phyloP scores from a whole-genome alignment of 371 early-diverging fungal species.

The Dinochytrium kinnereticum region DNA sequence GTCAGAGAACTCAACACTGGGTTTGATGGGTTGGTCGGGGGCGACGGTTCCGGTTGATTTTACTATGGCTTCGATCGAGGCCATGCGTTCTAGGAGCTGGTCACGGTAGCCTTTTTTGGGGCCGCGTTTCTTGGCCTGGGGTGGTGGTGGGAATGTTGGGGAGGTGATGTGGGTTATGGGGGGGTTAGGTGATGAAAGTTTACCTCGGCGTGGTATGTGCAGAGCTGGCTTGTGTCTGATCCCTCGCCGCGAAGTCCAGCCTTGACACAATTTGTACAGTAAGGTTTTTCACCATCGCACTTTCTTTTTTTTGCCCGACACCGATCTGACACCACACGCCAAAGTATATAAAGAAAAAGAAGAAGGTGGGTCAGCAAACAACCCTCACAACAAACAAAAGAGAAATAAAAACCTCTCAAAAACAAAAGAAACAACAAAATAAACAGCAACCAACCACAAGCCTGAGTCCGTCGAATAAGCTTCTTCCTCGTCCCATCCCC shows the following conservation, averaged over 20 bases:
- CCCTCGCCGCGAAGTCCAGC: slow-evolving; percentile 17
- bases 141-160: background rate
- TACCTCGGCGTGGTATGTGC: slow-evolving; percentile 19
- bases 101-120: slow-evolving; percentile 32
- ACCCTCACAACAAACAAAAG: background rate
- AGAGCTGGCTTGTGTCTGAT: background rate
- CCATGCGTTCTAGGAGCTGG: slow-evolving; percentile 34
- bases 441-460: slow-evolving; percentile 23
- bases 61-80: slow-evolving; percentile 35
- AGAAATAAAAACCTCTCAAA: background rate
- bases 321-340: slow-evolving; percentile 36
- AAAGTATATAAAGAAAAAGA: background rate
- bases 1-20: background rate
- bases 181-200: background rate
- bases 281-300: slow-evolving; percentile 39
- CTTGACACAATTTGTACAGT: slow-evolving; percentile 38
- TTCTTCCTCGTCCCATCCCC: slow-evolving; percentile 6
- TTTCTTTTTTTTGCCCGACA: slow-evolving; percentile 40
- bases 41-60: background rate
- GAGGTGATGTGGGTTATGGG: background rate
- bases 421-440: background rate
- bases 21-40: background rate
- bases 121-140: slow-evolving; percentile 34
- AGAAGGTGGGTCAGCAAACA: background rate
- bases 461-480: slow-evolving; percentile 24